Evolutionary conservation across 2,329 filamentous ascomycete genomes (phyloP), one percentile per base, ranked within the genome.

Genomic region (Ophiocordyceps sinensis): DNA sequence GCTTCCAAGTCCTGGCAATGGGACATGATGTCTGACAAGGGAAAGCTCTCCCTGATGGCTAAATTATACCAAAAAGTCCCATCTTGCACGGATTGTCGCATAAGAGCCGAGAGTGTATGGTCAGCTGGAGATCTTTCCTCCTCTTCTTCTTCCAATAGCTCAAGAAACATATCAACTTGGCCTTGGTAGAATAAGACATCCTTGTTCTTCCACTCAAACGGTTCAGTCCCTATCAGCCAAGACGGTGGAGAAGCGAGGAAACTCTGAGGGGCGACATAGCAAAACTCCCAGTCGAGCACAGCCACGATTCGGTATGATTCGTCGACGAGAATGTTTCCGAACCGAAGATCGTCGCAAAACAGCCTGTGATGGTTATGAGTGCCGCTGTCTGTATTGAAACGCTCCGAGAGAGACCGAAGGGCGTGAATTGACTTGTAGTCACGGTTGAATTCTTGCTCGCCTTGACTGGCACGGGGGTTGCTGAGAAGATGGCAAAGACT

Each of bases 231-330:
- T 41, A 41, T 37, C 23, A 41, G 23, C 39, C 39, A 41, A 41
- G 39, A 36, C 12, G 39, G 39, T n/a, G 39, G 39, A 17, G 39
- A 41, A 26, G 34, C 37, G 26, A 37, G 39, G 23, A 41, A 41
- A 31, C 31, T 41, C 14, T 31, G 39, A 14, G 39, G 39, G 32
- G 39, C 39, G 32, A 41, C 39, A 26, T 41, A 41, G 23, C 39
- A 37, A 23, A 41, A 41, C 37, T 41, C 39, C 32, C 39, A 41
- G 39, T 41, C 39, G n/a, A 37, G 39, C 32, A 41, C 39, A 12
- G 39, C 39, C 13, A 37, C 35, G 19, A 41, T 41, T 29, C 34
- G 39, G 37, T 41, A 41, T 28, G 32, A 36, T 36, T 41, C 39
- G 39, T 41, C 34, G 3, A 41, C 39, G 15, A 41, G 39, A 23